Base-by-base conservation (phyloP, 2,329 filamentous ascomycete genomes). In the Zasmidium cellare region DNA sequence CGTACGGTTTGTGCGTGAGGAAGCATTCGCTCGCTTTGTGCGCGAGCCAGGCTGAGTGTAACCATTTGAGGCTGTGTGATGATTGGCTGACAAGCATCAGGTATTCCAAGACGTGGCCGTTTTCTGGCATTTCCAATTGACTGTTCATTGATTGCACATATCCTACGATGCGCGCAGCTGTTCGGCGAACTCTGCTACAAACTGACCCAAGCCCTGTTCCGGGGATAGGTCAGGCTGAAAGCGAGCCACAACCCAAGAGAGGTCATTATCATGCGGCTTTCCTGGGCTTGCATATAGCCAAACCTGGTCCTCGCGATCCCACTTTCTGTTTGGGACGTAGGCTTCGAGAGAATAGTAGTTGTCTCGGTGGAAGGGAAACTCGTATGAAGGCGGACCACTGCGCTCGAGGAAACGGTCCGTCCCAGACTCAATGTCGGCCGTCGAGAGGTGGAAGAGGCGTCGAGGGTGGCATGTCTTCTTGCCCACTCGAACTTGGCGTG, bases 271-370 rank as follows among this genome's bases (percentile, higher is more conserved):
- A 57, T 79, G 77, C 57, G 71, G 65, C 20, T 60, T 59, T 11
- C 56, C 51, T 5, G 71, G 69, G 31, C 57, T 62, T 6, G 72
- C 71, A 61, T 85, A 86, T 38, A 78, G 67, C 83, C 83, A 86
- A 45, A 69, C 69, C 38, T 72, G 67, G 3, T 76, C 65, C 9
- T 78, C 73, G 16, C 74, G 74, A 49, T 71, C 77, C 83, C 83
- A 86, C 47, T 76, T 78, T 20, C 84, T 75, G 60, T 82, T 82
- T 0, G 84, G 84, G 49, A 86, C 65, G 62, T 82, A 86, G 1
- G 80, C 80, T 66, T 85, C 77, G 24, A 86, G 75, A 74, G 82
- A 79, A 65, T 86, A 84, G 65, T 86, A 86, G 47, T 81, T 79
- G 57, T 86, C 84, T 20, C 84, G 73, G 51, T 81, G 77, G 55